These are phyloP conservation scores for Trypanosoma melophagium DNA, from an alignment of 208 protist species.

Conservation along the genomic window DNA sequence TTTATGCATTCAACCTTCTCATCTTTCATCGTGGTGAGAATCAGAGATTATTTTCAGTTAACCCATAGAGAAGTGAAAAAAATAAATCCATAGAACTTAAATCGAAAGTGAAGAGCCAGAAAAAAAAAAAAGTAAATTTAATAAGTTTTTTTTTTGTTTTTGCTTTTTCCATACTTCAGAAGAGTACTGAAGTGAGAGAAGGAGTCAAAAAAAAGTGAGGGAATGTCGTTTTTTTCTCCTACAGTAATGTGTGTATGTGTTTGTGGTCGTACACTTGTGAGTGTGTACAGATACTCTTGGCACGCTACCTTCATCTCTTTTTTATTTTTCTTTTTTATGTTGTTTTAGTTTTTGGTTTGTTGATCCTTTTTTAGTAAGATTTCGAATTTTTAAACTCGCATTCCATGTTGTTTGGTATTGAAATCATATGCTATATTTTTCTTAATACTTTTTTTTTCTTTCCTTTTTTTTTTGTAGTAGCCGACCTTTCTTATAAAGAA, in stretches of 20 bases:
- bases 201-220: too few relatives aligned
- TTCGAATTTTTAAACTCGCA: too few relatives aligned
- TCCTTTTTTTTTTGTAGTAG: constrained; percentile 8
- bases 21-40: too few relatives aligned
- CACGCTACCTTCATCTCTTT: constrained; percentile 4
- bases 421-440: constrained; percentile 13
- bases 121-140: background rate
- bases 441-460: constrained; percentile 16
- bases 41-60: background rate
- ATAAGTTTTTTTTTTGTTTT: background rate
- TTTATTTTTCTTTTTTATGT: constrained; percentile 18
- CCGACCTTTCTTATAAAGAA: background rate
- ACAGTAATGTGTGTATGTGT: too few relatives aligned
- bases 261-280: too few relatives aligned
- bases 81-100: background rate
- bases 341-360: constrained; percentile 9
- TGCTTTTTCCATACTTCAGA: background rate
- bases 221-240: too few relatives aligned
- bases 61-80: constrained; percentile 1
- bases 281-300: background rate
- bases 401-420: background rate
- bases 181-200: background rate
- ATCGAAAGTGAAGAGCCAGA: background rate
- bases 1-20: too few relatives aligned
- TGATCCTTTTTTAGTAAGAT: too few relatives aligned